Evolutionary conservation across 331 rosid species (phyloP).

Genomic region (Malus hybrid): DNA sequence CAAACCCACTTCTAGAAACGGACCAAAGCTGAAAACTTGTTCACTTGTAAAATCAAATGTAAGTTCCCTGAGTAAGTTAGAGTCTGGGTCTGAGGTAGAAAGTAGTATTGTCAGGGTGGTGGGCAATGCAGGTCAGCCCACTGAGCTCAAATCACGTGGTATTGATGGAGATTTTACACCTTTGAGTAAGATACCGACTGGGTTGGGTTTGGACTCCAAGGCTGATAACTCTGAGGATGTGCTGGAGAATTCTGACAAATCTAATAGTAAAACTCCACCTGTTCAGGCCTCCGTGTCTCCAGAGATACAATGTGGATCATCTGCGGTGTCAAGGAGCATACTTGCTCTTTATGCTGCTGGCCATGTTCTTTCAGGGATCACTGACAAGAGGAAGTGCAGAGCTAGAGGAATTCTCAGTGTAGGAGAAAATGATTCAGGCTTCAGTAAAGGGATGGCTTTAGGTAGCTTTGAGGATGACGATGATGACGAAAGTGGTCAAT

Average conservation of each 20-base stretch:
- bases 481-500: conserved; percentile 1
- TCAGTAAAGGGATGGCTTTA: conserved; percentile 21
- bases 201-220: conserved; percentile 14
- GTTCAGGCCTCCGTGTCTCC: conserved; percentile 72
- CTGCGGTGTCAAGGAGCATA: conserved; percentile 33
- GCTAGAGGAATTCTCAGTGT: conserved; percentile 75
- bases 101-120: conserved; percentile 15
- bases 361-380: conserved; percentile 66
- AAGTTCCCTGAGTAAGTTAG: conserved; percentile 5
- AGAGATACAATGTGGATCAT: conserved; percentile 61
- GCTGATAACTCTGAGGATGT: conserved; percentile 21
- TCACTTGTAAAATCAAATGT: conserved; percentile 21
- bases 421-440: conserved; percentile 34
- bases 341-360: conserved; percentile 86
- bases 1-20: conserved; percentile 27
- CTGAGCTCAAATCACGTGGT: conserved; percentile 16
- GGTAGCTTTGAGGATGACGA: conserved; percentile 25
- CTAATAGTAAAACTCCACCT: conserved; percentile 66
- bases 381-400: conserved; percentile 85
- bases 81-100: conserved; percentile 24
- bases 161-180: conserved; percentile 36
- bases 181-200: conserved; percentile 26
- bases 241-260: conserved; percentile 25
- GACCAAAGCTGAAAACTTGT: conserved; percentile 27
- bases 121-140: conserved; percentile 20